A percentile compares a stretch with the other conserved stretches of the same genome.
These are phyloP conservation scores for Kwoniella shandongensis DNA, from an alignment of 768 basidiomycete genomes.

Conservation along the genomic window DNA sequence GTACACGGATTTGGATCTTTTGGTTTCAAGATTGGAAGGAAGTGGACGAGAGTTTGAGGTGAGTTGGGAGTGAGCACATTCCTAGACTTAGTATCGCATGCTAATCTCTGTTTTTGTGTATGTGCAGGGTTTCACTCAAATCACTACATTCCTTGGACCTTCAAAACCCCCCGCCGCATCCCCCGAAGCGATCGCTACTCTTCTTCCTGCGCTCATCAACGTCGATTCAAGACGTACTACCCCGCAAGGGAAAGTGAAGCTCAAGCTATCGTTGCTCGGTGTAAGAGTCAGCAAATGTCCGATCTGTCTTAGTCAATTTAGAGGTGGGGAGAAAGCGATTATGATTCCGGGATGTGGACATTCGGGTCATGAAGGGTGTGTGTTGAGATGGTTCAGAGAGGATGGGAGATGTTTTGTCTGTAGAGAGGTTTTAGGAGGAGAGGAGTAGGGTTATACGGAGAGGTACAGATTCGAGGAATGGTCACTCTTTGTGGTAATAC, in stretches of 20 bases:
- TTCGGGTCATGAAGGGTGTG: slow-evolving; percentile 63
- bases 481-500: too few relatives aligned
- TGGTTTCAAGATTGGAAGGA: slow-evolving; percentile 62
- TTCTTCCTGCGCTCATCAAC: slow-evolving; percentile 56
- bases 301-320: slow-evolving; percentile 72
- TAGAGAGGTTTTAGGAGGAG: slow-evolving; percentile 49
- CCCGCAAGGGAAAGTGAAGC: slow-evolving; percentile 67
- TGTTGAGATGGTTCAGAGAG: slow-evolving; percentile 64
- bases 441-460: slow-evolving; percentile 8
- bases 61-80: slow-evolving; percentile 51
- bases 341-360: slow-evolving; percentile 65
- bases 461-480: too few relatives aligned
- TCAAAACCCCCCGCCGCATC: slow-evolving; percentile 51
- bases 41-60: slow-evolving; percentile 68
- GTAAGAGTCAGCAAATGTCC: slow-evolving; percentile 68
- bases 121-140: slow-evolving; percentile 60
- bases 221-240: slow-evolving; percentile 64
- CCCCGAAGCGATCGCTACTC: slow-evolving; percentile 37
- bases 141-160: slow-evolving; percentile 66
- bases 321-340: slow-evolving; percentile 61
- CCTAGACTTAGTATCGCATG: neutral
- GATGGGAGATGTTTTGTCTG: slow-evolving; percentile 69
- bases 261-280: slow-evolving; percentile 68
- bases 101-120: neutral
- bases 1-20: slow-evolving; percentile 65